These are phyloP conservation scores for Saccharomycopsis vini DNA, from an alignment of 805 yeast species.

Conservation along the genomic window DNA sequence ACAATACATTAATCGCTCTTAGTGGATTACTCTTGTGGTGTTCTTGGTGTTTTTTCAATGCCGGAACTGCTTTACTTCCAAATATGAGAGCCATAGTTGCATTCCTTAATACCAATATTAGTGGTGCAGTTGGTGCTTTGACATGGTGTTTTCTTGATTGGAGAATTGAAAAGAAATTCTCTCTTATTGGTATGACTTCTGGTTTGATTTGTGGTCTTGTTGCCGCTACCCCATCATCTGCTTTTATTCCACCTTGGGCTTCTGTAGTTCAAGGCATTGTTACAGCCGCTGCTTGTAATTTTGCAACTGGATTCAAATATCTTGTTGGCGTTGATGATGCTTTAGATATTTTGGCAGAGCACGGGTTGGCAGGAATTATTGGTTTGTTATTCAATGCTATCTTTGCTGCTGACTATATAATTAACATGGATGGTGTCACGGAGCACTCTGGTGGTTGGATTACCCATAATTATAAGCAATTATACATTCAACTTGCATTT, in stretches of 20 bases:
- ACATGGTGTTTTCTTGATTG: slow-evolving; percentile 89
- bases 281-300: slow-evolving; percentile 80
- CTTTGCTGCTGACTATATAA: slow-evolving; percentile 79
- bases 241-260: slow-evolving; percentile 85
- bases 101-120: slow-evolving; percentile 81
- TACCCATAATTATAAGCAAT: slow-evolving; percentile 80
- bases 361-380: slow-evolving; percentile 90
- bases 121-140: slow-evolving; percentile 85
- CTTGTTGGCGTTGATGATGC: slow-evolving; percentile 81
- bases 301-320: slow-evolving; percentile 80
- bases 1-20: slow-evolving; percentile 80
- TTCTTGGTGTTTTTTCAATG: slow-evolving; percentile 96
- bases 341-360: slow-evolving; percentile 95
- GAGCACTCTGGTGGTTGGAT: slow-evolving; percentile 90
- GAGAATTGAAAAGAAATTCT: slow-evolving; percentile 83
- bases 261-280: slow-evolving; percentile 76
- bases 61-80: slow-evolving; percentile 80
- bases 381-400: slow-evolving; percentile 85
- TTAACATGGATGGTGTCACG: slow-evolving; percentile 83
- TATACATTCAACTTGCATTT: slow-evolving; percentile 84
- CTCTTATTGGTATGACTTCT: slow-evolving; percentile 90
- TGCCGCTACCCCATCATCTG: slow-evolving; percentile 95
- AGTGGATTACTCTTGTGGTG: slow-evolving; percentile 86
- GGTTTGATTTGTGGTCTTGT: slow-evolving; percentile 94
- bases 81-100: slow-evolving; percentile 80